phyloP scores from a whole-genome alignment of 257 asterid species.

The Penstemon eatonii region DNA sequence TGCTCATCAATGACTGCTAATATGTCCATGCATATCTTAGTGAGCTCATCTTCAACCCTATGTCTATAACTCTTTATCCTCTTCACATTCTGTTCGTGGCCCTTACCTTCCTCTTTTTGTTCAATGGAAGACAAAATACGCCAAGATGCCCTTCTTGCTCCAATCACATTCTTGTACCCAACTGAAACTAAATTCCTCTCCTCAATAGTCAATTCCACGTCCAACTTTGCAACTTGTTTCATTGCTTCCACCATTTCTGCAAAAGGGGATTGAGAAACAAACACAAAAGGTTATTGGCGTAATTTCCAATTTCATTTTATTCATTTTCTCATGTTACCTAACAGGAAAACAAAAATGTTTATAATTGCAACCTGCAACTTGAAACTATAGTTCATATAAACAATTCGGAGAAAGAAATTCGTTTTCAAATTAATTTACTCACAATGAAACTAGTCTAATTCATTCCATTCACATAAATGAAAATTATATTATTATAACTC shows the following conservation, averaged over 20 bases:
- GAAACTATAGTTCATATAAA: too few species aligned
- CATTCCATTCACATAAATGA: too few species aligned
- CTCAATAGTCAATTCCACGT: slow-evolving; percentile 9
- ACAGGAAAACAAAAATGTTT: too few species aligned
- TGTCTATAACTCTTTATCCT: not conserved
- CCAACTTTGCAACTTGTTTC: not conserved
- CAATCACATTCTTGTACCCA: not conserved
- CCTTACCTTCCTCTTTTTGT: not conserved
- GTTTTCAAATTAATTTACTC: too few species aligned
- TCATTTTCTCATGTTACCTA: too few species aligned
- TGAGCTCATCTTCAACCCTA: not conserved
- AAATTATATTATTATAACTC: too few species aligned
- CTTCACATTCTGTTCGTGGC: not conserved
- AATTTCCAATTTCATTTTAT: too few species aligned
- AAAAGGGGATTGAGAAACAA: not conserved
- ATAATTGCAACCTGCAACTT: too few species aligned
- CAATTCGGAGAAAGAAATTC: too few species aligned
- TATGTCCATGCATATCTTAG: not conserved
- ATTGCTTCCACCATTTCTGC: slow-evolving; percentile 7
- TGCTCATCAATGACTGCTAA: not conserved
- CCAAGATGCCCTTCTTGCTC: not conserved
- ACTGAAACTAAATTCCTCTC: slow-evolving; percentile 4
- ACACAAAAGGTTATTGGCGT: too few species aligned
- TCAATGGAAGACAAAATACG: not conserved
- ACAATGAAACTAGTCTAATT: too few species aligned